A percentile compares a stretch with the other conserved stretches of the same genome.
phyloP scores from a whole-genome alignment of 441 rosid species.

The Hura crepitans region DNA sequence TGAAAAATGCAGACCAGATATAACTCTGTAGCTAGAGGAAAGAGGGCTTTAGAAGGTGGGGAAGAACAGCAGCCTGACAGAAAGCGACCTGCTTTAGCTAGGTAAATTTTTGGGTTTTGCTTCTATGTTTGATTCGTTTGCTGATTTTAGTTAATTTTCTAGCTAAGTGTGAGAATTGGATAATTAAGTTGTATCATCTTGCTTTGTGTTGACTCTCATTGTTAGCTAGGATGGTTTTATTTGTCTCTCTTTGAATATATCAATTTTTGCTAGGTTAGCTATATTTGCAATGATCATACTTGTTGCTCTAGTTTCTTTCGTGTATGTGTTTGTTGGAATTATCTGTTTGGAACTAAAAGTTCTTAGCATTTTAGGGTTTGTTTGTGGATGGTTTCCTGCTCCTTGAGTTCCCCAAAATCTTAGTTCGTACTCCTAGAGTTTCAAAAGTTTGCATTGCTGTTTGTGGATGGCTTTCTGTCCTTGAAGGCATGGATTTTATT shows the following conservation, averaged over 20 bases:
- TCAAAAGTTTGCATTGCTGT: not conserved
- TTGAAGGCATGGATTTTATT: not conserved
- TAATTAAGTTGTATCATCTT: not conserved
- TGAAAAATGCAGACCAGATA: constrained; percentile 62
- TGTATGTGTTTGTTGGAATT: not conserved
- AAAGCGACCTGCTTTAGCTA: constrained; percentile 91
- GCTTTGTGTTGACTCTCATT: constrained; percentile 15
- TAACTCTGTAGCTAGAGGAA: constrained; percentile 78
- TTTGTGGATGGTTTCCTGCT: not conserved
- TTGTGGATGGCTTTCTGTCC: not conserved
- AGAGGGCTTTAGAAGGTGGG: constrained; percentile 64
- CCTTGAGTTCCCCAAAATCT: not conserved
- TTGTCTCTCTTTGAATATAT: not conserved
- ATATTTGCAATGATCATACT: not conserved
- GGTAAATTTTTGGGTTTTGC: constrained; percentile 33
- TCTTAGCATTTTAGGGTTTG: not conserved
- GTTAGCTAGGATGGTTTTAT: constrained; percentile 5
- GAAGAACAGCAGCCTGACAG: constrained; percentile 75
- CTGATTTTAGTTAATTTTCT: not conserved
- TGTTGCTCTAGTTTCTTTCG: not conserved
- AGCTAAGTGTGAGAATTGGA: not conserved
- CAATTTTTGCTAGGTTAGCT: not conserved
- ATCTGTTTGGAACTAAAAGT: not conserved
- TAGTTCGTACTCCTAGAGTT: not conserved
- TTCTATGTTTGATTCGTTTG: not conserved